Evolutionary conservation across 352 stramenopile genomes (phyloP).

Genomic region (Pythium plurisporium): DNA sequence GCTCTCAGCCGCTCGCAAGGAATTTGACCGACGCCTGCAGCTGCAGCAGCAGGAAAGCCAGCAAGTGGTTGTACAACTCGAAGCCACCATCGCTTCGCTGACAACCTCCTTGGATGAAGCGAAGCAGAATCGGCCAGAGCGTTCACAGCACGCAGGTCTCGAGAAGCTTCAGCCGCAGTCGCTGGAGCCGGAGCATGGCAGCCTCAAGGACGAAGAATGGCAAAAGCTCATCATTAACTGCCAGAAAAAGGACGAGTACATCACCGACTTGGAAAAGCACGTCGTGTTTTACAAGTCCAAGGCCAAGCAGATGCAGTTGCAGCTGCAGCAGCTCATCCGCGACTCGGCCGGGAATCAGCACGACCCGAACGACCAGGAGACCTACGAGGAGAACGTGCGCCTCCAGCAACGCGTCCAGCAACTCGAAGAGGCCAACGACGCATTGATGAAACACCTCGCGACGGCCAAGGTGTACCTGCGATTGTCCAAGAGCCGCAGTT

Average conservation of each 20-base stretch:
- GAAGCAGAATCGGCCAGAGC: neutral
- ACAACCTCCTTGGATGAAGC: slow-evolving; percentile 3
- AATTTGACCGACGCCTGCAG: slow-evolving; percentile 68
- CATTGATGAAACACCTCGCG: slow-evolving; percentile 70
- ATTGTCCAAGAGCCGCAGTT: slow-evolving; percentile 40
- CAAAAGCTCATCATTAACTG: slow-evolving; percentile 61
- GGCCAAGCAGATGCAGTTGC: slow-evolving; percentile 79
- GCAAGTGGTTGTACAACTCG: slow-evolving; percentile 25
- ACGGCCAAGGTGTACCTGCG: slow-evolving; percentile 65
- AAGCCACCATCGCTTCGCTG: slow-evolving; percentile 40
- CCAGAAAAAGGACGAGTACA: slow-evolving; percentile 85
- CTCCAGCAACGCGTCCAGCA: slow-evolving; percentile 57
- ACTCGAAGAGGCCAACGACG: slow-evolving; percentile 69
- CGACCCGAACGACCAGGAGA: slow-evolving; percentile 20
- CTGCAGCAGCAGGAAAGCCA: slow-evolving; percentile 44
- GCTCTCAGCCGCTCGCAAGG: slow-evolving; percentile 48
- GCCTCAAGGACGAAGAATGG: slow-evolving; percentile 47
- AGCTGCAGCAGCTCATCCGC: slow-evolving; percentile 75
- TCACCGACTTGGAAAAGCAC: slow-evolving; percentile 77
- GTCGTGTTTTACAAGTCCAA: slow-evolving; percentile 86
- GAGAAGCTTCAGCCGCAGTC: slow-evolving; percentile 15
- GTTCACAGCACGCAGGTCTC: neutral
- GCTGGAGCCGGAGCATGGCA: slow-evolving; percentile 18
- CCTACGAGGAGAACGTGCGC: slow-evolving; percentile 22
- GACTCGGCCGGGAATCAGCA: slow-evolving; percentile 38